Conservation (phyloP, 257 asterid species). For the Penstemon eatonii region DNA sequence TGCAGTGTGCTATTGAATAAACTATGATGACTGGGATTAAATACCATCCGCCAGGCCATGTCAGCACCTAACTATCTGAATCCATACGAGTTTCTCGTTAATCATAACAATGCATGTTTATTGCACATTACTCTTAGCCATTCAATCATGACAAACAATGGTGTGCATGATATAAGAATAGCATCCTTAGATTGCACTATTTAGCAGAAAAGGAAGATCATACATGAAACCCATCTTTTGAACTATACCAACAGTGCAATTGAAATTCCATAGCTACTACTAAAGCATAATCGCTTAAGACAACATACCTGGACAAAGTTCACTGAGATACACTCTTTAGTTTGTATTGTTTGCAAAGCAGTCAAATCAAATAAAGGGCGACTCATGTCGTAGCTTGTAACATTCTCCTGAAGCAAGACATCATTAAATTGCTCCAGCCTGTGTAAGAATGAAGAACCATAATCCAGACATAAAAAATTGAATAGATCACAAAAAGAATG, state of each 20-base stretch:
- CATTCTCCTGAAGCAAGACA: constrained; percentile 77
- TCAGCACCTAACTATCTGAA: not conserved
- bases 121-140: not conserved
- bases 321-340: constrained; percentile 43
- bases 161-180: not conserved
- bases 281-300: not conserved
- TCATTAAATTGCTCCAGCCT: constrained; percentile 97
- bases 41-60: not conserved
- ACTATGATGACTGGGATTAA: too few relatives aligned
- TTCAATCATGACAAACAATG: not conserved
- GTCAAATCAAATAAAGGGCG: constrained; percentile 61
- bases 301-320: constrained; percentile 64
- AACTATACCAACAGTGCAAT: not conserved
- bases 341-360: constrained; percentile 56
- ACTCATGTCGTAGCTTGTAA: constrained; percentile 40
- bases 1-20: too few relatives aligned
- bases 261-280: constrained; percentile 4
- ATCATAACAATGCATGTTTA: not conserved
- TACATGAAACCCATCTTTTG: not conserved
- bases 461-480: not conserved
- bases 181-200: not conserved
- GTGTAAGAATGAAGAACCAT: constrained; percentile 14
- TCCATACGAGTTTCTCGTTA: not conserved
- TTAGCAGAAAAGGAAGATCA: not conserved
- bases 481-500: not conserved